These are phyloP conservation scores for Kwoniella shandongensis DNA, from an alignment of 768 basidiomycete genomes.

Conservation along the genomic window DNA sequence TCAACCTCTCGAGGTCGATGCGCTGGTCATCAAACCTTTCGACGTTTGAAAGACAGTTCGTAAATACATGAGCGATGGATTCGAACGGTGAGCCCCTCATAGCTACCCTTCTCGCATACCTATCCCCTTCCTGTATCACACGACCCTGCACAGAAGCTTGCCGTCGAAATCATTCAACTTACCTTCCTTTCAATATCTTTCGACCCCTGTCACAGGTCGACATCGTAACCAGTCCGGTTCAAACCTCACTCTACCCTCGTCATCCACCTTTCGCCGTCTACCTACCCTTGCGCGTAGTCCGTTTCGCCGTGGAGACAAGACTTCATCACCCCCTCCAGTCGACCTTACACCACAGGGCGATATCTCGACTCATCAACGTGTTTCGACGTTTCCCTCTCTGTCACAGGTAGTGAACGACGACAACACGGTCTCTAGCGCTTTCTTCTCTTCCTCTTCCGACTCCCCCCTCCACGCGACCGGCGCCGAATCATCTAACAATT, in stretches of 20 bases:
- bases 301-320: constrained; percentile 27
- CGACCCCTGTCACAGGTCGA: constrained; percentile 8
- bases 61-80: constrained; percentile 11
- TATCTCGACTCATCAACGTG: constrained; percentile 12
- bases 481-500: background rate
- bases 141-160: too few relatives aligned
- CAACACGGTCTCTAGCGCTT: constrained; percentile 15
- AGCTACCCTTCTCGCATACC: background rate
- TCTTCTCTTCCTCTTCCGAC: constrained; percentile 13
- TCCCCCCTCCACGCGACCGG: background rate
- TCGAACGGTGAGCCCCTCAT: constrained; percentile 21
- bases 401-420: constrained; percentile 20
- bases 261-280: constrained; percentile 30
- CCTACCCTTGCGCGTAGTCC: constrained; percentile 26
- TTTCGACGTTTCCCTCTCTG: constrained; percentile 24
- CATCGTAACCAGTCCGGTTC: constrained; percentile 24
- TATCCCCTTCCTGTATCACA: background rate
- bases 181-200: background rate
- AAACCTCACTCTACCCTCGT: constrained; percentile 14
- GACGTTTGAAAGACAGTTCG: too few relatives aligned
- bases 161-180: background rate
- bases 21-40: too few relatives aligned
- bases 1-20: too few relatives aligned
- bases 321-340: constrained; percentile 14
- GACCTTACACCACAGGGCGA: constrained; percentile 2